phyloP scores from a whole-genome alignment of 31 red algal genomes.

The Odonthalia washingtoniensis region DNA sequence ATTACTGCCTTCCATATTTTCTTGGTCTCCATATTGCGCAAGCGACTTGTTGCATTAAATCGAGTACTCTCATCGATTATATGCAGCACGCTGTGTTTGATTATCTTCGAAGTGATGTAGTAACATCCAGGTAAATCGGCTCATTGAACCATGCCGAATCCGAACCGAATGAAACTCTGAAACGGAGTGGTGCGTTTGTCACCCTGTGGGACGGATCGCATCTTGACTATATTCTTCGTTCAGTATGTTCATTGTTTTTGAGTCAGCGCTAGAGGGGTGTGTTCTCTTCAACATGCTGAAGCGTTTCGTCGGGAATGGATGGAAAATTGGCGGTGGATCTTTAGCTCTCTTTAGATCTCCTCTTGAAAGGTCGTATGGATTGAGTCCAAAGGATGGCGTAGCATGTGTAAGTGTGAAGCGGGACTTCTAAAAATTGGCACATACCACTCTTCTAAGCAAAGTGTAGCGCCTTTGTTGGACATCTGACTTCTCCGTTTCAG shows the following conservation, averaged over 20 bases:
- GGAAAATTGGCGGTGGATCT: slow-evolving; percentile 14
- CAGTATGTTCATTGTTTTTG: neutral
- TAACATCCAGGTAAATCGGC: slow-evolving; percentile 22
- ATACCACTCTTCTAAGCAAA: too few relatives aligned
- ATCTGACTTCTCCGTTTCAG: too few relatives aligned
- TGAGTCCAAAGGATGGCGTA: neutral
- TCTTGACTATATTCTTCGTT: neutral
- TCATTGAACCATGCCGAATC: slow-evolving; percentile 43
- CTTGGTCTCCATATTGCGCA: neutral
- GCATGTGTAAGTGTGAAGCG: too few relatives aligned
- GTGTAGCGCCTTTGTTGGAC: too few relatives aligned
- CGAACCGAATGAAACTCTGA: slow-evolving; percentile 14
- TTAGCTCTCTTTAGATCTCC: slow-evolving; percentile 4
- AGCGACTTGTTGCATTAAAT: slow-evolving; percentile 12
- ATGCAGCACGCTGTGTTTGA: slow-evolving; percentile 30
- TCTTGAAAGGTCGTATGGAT: neutral
- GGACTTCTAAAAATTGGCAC: too few relatives aligned
- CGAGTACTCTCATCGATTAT: slow-evolving; percentile 34
- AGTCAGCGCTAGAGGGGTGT: neutral
- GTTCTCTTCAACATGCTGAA: slow-evolving; percentile 23
- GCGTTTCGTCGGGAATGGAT: slow-evolving; percentile 30
- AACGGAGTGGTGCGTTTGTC: neutral
- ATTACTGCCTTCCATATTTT: neutral
- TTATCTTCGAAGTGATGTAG: slow-evolving; percentile 10
- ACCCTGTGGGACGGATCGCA: slow-evolving; percentile 43